phyloP scores from a whole-genome alignment of 2,329 filamentous ascomycete genomes.

The Sporothrix brunneoviolacea region DNA sequence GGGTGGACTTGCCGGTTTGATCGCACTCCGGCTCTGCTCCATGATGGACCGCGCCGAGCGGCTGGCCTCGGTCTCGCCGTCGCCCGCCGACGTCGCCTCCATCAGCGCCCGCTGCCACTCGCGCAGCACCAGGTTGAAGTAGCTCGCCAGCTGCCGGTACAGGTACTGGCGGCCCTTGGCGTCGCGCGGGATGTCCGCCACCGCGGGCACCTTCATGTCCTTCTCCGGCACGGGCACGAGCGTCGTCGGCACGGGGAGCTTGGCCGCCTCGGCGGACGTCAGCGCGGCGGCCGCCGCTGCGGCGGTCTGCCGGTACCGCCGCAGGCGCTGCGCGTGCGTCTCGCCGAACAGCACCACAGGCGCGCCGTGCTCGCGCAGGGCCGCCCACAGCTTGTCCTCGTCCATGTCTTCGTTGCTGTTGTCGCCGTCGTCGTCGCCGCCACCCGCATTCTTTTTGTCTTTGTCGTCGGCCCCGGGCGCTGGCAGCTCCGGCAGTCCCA shows the following conservation, averaged over 20 bases:
- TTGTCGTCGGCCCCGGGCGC: conserved; percentile 31
- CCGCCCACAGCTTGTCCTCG: conserved; percentile 62
- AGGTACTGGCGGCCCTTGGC: conserved; percentile 61
- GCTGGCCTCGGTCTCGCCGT: conserved; percentile 66
- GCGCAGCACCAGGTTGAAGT: conserved; percentile 90
- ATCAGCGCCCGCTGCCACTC: conserved; percentile 80
- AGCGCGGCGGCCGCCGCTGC: conserved; percentile 45
- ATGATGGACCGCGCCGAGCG: conserved; percentile 78
- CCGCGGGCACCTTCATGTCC: conserved; percentile 75
- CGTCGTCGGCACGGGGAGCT: conserved; percentile 79
- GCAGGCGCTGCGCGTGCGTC: conserved; percentile 59
- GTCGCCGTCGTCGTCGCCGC: conserved; percentile 34
- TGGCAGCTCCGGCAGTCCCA: conserved; percentile 72
- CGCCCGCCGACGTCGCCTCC: conserved; percentile 35
- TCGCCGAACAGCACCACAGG: conserved; percentile 78
- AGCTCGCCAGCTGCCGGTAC: conserved; percentile 82
- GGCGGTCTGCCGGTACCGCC: conserved; percentile 62
- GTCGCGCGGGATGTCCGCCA: conserved; percentile 46
- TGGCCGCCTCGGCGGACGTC: neutral
- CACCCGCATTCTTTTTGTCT: conserved; percentile 18
- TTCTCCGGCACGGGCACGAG: conserved; percentile 72
- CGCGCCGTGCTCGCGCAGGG: conserved; percentile 65
- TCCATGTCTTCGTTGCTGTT: conserved; percentile 46
- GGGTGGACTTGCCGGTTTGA: conserved; percentile 56
- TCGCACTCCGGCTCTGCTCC: conserved; percentile 78